Conservation (phyloP, 495 filamentous ascomycete species). For the Daldinia caldariorum region DNA sequence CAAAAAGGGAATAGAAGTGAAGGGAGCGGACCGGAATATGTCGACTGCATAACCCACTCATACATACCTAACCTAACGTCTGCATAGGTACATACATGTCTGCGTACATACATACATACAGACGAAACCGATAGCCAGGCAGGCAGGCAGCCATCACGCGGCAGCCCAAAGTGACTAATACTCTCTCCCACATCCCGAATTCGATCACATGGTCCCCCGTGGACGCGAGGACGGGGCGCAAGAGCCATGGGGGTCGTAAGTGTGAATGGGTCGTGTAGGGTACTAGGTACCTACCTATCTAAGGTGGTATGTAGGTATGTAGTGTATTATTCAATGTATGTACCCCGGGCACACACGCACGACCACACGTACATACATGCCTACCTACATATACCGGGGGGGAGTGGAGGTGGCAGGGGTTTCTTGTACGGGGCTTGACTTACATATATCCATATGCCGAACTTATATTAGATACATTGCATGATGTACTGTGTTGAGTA, state of each 20-base stretch:
- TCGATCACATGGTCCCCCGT: constrained; percentile 39
- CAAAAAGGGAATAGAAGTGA: background rate
- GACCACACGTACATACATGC: background rate
- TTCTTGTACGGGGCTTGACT: background rate
- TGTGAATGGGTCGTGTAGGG: constrained; percentile 19
- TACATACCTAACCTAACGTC: no score
- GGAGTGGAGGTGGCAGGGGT: constrained; percentile 2
- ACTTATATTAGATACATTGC: background rate
- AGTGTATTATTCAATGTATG: background rate
- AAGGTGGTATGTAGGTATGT: no score
- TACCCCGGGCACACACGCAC: constrained; percentile 29
- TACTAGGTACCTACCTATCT: background rate
- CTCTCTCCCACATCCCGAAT: constrained; percentile 24
- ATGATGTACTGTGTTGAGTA: constrained; percentile 7
- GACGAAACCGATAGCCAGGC: constrained; percentile 21
- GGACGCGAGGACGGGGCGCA: constrained; percentile 40
- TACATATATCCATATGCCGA: constrained; percentile 1
- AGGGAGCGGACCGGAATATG: background rate
- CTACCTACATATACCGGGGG: constrained; percentile 3
- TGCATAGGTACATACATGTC: background rate
- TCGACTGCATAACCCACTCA: background rate
- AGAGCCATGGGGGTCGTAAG: constrained; percentile 19
- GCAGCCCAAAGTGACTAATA: constrained; percentile 33
- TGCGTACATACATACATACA: constrained; percentile 1
- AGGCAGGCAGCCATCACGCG: constrained; percentile 35